A percentile compares a stretch with the other conserved stretches of the same genome.
phyloP scores from a whole-genome alignment of 2,329 filamentous ascomycete genomes.

The Leptosphaerulina australis region DNA sequence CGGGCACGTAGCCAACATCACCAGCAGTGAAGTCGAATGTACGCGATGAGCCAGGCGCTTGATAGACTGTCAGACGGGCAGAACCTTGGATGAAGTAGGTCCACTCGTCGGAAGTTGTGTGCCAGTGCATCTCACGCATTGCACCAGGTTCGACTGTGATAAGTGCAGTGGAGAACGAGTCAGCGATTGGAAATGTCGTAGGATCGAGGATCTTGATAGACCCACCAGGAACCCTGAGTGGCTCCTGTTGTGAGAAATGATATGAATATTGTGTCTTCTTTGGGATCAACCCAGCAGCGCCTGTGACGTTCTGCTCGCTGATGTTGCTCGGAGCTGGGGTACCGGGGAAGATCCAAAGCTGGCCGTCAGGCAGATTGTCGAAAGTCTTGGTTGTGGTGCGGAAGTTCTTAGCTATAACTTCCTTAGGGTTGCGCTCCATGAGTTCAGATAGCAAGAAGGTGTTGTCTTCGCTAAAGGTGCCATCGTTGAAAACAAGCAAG shows the following conservation, averaged over 20 bases:
- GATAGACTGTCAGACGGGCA: constrained; percentile 63
- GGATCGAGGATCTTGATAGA: constrained; percentile 66
- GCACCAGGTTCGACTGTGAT: constrained; percentile 66
- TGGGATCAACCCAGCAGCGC: constrained; percentile 43
- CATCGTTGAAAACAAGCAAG: constrained; percentile 65
- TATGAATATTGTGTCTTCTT: constrained; percentile 46
- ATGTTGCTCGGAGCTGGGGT: constrained; percentile 48
- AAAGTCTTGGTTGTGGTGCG: constrained; percentile 47
- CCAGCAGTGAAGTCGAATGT: constrained; percentile 67
- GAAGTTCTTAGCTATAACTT: constrained; percentile 53
- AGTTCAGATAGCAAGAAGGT: constrained; percentile 65
- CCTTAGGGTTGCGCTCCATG: constrained; percentile 53
- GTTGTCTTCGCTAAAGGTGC: constrained; percentile 63
- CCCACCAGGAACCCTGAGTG: constrained; percentile 61
- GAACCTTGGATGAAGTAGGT: constrained; percentile 64
- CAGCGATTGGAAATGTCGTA: constrained; percentile 62
- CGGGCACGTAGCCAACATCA: constrained; percentile 65
- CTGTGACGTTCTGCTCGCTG: constrained; percentile 54
- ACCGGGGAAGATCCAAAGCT: constrained; percentile 54
- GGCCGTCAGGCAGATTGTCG: constrained; percentile 46
- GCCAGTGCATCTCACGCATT: constrained; percentile 70
- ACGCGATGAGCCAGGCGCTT: constrained; percentile 56
- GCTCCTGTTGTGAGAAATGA: constrained; percentile 55
- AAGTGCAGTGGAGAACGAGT: constrained; percentile 61
- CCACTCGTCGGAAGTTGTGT: constrained; percentile 66